Percentiles rank a stretch among this genome's conserved stretches.
These are phyloP conservation scores for Neoscytalidium dimidiatum DNA, from an alignment of 2,329 filamentous ascomycete genomes.

Conservation along the genomic window DNA sequence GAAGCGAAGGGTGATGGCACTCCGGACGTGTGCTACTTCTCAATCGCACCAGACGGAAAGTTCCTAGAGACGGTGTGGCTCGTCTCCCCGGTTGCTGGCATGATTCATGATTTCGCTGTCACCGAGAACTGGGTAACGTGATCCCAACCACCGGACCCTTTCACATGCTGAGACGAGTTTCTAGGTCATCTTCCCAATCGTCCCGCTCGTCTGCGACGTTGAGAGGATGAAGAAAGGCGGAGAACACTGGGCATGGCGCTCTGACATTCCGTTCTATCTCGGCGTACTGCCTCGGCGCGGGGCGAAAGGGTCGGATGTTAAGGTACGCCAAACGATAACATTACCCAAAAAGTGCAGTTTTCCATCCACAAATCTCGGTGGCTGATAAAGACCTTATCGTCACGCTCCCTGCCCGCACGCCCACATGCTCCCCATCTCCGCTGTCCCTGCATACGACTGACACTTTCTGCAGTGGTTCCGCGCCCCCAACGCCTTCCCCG, in stretches of 20 bases:
- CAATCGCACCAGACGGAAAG: constrained; percentile 31
- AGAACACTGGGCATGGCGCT: constrained; percentile 45
- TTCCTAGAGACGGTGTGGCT: constrained; percentile 38
- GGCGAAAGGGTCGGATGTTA: constrained; percentile 21
- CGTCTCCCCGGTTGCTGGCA: constrained; percentile 36
- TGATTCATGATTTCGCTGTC: constrained; percentile 48
- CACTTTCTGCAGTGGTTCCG: constrained; percentile 35
- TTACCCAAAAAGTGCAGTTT: not conserved
- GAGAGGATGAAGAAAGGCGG: constrained; percentile 42
- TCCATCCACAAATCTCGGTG: too few species aligned
- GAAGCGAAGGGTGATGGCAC: constrained; percentile 46
- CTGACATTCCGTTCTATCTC: constrained; percentile 31
- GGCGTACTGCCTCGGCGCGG: constrained; percentile 30
- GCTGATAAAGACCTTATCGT: too few species aligned
- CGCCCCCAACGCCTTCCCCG: constrained; percentile 37
- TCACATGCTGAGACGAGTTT: not conserved
- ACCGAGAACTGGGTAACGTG: constrained; percentile 40
- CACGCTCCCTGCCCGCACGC: too few species aligned
- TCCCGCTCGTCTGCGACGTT: constrained; percentile 37
- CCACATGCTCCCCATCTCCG: not conserved
- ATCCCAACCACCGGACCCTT: too few species aligned
- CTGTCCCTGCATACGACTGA: not conserved
- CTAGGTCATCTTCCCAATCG: constrained; percentile 41
- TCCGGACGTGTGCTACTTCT: constrained; percentile 41
- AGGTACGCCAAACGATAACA: not conserved